A percentile compares a stretch with the other conserved stretches of the same genome.
Conservation (phyloP, 2,329 filamentous ascomycete species). For the Grosmannia clavigera region DNA sequence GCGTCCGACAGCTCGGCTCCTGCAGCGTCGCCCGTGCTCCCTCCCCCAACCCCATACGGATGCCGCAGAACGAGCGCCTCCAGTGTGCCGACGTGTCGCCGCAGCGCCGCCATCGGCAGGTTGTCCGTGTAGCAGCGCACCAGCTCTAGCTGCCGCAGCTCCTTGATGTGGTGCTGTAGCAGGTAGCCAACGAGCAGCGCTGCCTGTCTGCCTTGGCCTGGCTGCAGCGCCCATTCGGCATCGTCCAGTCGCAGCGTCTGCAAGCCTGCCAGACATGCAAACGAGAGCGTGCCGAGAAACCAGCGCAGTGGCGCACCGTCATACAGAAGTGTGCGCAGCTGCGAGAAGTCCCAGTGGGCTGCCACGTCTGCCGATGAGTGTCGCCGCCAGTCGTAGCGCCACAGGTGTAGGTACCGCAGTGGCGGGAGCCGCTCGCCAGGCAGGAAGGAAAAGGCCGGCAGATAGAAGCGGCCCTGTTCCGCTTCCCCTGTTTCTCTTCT, state of each 20-base stretch:
- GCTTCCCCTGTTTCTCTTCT: conserved; percentile 18
- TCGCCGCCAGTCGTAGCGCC: conserved; percentile 34
- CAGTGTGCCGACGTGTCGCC: conserved; percentile 25
- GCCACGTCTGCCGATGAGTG: conserved; percentile 26
- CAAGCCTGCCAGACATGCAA: conserved; percentile 23
- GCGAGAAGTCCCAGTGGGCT: conserved; percentile 33
- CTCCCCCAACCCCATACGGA: conserved; percentile 4
- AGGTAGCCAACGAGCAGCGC: conserved; percentile 26
- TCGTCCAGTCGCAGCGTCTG: conserved; percentile 30
- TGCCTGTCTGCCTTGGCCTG: conserved; percentile 25
- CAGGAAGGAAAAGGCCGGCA: conserved; percentile 29
- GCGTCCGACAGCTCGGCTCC: conserved; percentile 1
- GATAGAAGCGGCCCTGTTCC: conserved; percentile 28
- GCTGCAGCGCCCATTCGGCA: conserved; percentile 22
- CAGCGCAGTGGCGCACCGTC: conserved; percentile 30
- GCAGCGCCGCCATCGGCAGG: conserved; percentile 28
- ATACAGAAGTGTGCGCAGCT: conserved; percentile 27
- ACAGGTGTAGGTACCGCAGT: conserved; percentile 26
- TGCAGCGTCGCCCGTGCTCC: not conserved
- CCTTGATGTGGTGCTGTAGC: conserved; percentile 23
- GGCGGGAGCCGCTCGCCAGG: conserved; percentile 29
- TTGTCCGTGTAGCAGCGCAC: conserved; percentile 25
- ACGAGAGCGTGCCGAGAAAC: conserved; percentile 30
- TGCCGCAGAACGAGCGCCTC: conserved; percentile 29
- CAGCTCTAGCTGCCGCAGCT: conserved; percentile 26